Evolutionary conservation across 768 basidiomycete species (phyloP).

Genomic region (Lactarius deliciosus): DNA sequence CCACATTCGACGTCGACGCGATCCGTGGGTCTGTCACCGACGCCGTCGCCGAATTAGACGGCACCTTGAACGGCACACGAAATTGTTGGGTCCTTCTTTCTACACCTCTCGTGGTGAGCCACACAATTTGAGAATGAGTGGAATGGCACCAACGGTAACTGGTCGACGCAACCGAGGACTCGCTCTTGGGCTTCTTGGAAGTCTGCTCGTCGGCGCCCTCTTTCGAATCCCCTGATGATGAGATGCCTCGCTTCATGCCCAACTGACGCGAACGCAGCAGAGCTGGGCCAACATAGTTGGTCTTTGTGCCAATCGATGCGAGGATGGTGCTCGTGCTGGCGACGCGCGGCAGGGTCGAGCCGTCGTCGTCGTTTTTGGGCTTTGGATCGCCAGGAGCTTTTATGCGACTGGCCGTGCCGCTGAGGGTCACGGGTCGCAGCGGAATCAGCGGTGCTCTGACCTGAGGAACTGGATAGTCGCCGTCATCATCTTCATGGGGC

Average conservation of each 20-base stretch:
- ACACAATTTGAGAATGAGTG: not conserved
- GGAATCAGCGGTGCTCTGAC: not conserved
- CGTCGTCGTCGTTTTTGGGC: not conserved
- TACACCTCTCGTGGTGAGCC: not conserved
- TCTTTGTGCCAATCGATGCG: conserved; percentile 24
- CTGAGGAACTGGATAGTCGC: conserved; percentile 26
- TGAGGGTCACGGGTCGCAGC: not conserved
- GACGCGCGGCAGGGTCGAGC: conserved; percentile 12
- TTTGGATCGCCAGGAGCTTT: conserved; percentile 2
- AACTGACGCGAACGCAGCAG: conserved; percentile 24
- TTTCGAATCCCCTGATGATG: conserved; percentile 6
- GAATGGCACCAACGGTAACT: conserved; percentile 4
- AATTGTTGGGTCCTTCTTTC: conserved; percentile 21
- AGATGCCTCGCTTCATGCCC: conserved; percentile 19
- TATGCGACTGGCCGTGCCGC: not conserved
- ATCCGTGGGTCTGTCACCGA: not conserved
- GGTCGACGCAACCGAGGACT: not conserved
- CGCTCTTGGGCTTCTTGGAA: conserved; percentile 19
- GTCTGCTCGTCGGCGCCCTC: conserved; percentile 9
- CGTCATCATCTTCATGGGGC: conserved; percentile 35
- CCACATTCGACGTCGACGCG: not conserved
- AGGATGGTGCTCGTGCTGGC: conserved; percentile 26
- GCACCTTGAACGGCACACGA: conserved; percentile 39
- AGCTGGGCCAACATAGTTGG: conserved; percentile 24
- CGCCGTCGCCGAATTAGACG: conserved; percentile 23